Percentiles rank a stretch among this genome's conserved stretches.
These are phyloP conservation scores for Draba incana DNA, from an alignment of 345 rosid genomes.

Conservation along the genomic window DNA sequence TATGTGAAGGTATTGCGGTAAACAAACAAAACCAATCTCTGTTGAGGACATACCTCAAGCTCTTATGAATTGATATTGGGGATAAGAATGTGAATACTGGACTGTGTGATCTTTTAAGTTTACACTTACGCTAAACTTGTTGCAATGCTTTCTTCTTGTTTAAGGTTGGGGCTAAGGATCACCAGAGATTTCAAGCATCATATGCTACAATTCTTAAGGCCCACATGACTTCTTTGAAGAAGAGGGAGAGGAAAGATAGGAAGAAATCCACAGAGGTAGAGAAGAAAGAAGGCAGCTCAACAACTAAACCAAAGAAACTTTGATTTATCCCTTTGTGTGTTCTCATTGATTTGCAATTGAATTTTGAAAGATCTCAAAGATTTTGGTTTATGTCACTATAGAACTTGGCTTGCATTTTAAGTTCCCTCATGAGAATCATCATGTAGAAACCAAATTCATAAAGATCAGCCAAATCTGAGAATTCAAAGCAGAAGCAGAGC, in stretches of 20 bases:
- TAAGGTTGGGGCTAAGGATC: slow-evolving; percentile 90
- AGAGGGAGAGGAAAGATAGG: slow-evolving; percentile 90
- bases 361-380: slow-evolving; percentile 34
- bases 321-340: slow-evolving; percentile 19
- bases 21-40: no score
- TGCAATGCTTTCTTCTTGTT: slow-evolving; percentile 28
- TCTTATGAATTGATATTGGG: not conserved
- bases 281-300: slow-evolving; percentile 50
- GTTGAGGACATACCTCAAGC: not conserved
- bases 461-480: not conserved
- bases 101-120: not conserved
- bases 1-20: no score
- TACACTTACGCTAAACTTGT: slow-evolving; percentile 24
- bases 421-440: not conserved
- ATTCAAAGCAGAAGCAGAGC: not conserved
- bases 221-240: slow-evolving; percentile 85
- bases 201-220: slow-evolving; percentile 94
- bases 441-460: not conserved
- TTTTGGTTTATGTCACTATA: slow-evolving; percentile 18
- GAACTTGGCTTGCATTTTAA: slow-evolving; percentile 19
- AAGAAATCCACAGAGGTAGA: slow-evolving; percentile 71
- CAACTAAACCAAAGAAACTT: slow-evolving; percentile 37
- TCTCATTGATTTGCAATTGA: slow-evolving; percentile 29
- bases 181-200: slow-evolving; percentile 91
- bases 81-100: not conserved